Percentiles rank a stretch among this genome's conserved stretches.
phyloP scores from a whole-genome alignment of 441 rosid species.

The Kokia cookei region DNA sequence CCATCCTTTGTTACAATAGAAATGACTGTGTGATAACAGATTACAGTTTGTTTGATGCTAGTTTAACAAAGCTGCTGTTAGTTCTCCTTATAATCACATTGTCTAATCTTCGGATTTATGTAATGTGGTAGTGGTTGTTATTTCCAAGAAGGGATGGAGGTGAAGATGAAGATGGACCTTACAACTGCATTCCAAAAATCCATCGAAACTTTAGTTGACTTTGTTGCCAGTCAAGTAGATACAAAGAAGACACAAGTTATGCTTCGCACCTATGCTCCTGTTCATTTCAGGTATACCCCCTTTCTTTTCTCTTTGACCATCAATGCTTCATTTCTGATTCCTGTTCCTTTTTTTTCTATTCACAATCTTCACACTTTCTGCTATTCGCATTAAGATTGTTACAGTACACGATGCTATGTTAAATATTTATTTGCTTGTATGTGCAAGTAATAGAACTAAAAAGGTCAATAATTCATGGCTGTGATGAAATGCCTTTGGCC shows the following conservation, averaged over 20 bases:
- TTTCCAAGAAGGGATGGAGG: conserved; percentile 46
- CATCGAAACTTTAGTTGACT: conserved; percentile 39
- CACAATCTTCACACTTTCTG: not conserved
- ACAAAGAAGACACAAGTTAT: conserved; percentile 42
- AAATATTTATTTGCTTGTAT: too few species aligned
- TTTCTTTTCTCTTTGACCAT: not conserved
- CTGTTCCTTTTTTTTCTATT: not conserved
- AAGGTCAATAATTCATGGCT: too few species aligned
- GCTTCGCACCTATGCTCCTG: conserved; percentile 59
- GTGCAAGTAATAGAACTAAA: too few species aligned
- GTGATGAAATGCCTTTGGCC: too few species aligned
- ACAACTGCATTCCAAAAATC: conserved; percentile 48
- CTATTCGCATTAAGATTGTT: not conserved
- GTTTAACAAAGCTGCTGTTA: not conserved
- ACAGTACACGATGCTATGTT: too few species aligned
- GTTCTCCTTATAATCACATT: not conserved
- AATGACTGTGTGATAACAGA: not conserved
- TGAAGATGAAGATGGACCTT: conserved; percentile 54
- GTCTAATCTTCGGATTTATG: conserved; percentile 4
- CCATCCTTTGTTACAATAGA: not conserved
- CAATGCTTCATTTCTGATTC: not conserved
- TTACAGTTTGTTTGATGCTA: not conserved
- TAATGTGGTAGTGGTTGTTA: conserved; percentile 41
- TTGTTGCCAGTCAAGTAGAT: conserved; percentile 35
- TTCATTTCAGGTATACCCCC: conserved; percentile 57